Evolutionary conservation across 768 basidiomycete species (phyloP), one percentile per base, ranked within the genome.

Genomic region (Kwoniella dendrophila): DNA sequence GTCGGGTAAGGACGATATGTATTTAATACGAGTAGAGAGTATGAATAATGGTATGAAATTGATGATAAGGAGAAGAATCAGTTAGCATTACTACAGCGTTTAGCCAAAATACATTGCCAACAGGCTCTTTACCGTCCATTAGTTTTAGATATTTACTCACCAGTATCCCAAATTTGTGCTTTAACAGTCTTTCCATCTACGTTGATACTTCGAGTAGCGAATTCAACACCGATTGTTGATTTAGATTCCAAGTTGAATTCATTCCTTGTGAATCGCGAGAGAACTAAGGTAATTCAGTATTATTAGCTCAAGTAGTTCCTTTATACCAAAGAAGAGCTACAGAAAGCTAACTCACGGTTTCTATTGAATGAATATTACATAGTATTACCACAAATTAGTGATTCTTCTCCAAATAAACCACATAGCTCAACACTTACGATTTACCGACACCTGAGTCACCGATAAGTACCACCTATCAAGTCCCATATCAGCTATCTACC

Each of bases 371-470:
- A 18, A 40, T n/a, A n/a, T n/a, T n/a, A n/a, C n/a, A n/a, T n/a
- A n/a, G n/a, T n/a, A n/a, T n/a, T n/a, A n/a, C n/a, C n/a, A n/a
- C n/a, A n/a, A n/a, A n/a, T n/a, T n/a, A n/a, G n/a, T n/a, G n/a
- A n/a, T n/a, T n/a, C n/a, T n/a, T n/a, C n/a, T n/a, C n/a, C n/a
- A n/a, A n/a, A n/a, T n/a, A n/a, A n/a, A n/a, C n/a, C n/a, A n/a
- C n/a, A n/a, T n/a, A 30, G 47, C 14, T 12, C 26, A 30, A 49
- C 26, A 89, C 93, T 80, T 82, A 98, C 94, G 92, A 95, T 86
- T 99, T 99, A 80, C 95, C 95, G 77, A 99, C 95, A 66, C 95
- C 95, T 66, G 93, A 96, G 81, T 99, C 95, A 78, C 95, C 95
- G 83, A 98, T 97, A 69, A 99, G 86, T 72, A 99, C 95, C 73